Evolutionary conservation across 2,329 filamentous ascomycete genomes (phyloP), one percentile per base, ranked within the genome.

Genomic region (Verticillium klebahnii): DNA sequence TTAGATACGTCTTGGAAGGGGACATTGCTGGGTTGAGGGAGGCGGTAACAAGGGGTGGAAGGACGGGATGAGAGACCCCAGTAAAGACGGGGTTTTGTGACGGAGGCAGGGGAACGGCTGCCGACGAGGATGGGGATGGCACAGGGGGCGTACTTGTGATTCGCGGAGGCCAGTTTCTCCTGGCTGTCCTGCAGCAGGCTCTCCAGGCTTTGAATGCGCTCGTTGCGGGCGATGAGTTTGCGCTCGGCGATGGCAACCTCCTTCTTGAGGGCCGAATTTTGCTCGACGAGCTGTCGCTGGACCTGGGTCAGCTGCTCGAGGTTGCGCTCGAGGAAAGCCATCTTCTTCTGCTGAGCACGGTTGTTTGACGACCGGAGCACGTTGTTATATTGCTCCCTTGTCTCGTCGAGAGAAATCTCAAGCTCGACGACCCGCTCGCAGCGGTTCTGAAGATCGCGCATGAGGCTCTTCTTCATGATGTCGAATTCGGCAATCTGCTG

Each of bases 401-500:
- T 97, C 81, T 97, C 93, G 73, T 99, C 95, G 58, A 99, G 85
- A 39, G 92, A 96, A 71, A 99, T 99, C 77, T 99, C 95, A 32
- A 99, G 87, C 81, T 99, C 95, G 19, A 99, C 95, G 37, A 99
- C 93, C 67, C 95, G 89, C 81, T 99, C 95, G 77, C 95, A 99
- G 64, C 95, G 90, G 81, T 99, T 98, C 78, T 99, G 95, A 67
- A 99, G 82, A 77, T 99, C 95, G 62, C 95, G 91, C 95, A 99
- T 99, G 68, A 99, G 83, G 67, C 91, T 96, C 86, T 99, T 99
- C 88, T 99, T 99, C 93, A 99, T 99, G 63, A 92, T 91, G 76
- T 99, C 95, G 70, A 99, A 99, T 74, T 99, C 95, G 62, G 94
- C 92, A 76, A 99, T 96, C 79, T 98, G 95, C 79, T 99, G 94